Conservation (phyloP, 23 red algal genomes). For the Pyropia haitanensis region DNA sequence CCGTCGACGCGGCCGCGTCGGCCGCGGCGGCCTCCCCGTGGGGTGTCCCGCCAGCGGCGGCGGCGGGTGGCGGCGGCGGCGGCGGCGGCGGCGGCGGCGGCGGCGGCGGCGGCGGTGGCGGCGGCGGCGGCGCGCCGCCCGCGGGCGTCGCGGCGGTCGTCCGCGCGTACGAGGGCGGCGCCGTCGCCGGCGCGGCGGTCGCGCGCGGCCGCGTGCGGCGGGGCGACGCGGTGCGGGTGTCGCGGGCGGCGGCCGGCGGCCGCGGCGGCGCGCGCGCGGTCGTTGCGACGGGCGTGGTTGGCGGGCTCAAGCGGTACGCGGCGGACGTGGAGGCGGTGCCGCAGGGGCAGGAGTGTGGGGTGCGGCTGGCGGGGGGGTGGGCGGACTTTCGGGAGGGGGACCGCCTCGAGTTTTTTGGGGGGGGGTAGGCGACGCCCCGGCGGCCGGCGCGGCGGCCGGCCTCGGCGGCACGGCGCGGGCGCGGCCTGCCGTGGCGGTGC, state of each 20-base stretch:
- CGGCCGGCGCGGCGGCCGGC: too few relatives aligned
- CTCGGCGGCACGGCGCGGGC: too few relatives aligned
- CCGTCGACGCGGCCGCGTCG: background rate
- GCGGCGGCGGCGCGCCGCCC: background rate
- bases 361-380: constrained; percentile 40
- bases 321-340: constrained; percentile 43
- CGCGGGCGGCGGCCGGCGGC: constrained; percentile 16
- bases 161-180: constrained; percentile 40
- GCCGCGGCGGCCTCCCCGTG: background rate
- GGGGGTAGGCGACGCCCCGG: too few relatives aligned
- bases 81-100: background rate
- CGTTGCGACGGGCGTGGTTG: constrained; percentile 12
- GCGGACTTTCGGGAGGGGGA: constrained; percentile 40
- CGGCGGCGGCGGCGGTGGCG: background rate
- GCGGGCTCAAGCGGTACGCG: constrained; percentile 33
- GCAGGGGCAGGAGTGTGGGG: constrained; percentile 64
- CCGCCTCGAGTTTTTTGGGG: constrained; percentile 20
- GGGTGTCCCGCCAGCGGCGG: background rate
- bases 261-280: constrained; percentile 6
- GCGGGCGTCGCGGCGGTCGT: constrained; percentile 14
- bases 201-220: constrained; percentile 16
- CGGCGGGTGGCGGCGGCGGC: background rate
- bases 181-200: constrained; percentile 28
- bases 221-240: constrained; percentile 16
- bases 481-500: too few relatives aligned